Evolutionary conservation across 2,329 filamentous ascomycete genomes (phyloP).

Genomic region (Talaromyces sp.): DNA sequence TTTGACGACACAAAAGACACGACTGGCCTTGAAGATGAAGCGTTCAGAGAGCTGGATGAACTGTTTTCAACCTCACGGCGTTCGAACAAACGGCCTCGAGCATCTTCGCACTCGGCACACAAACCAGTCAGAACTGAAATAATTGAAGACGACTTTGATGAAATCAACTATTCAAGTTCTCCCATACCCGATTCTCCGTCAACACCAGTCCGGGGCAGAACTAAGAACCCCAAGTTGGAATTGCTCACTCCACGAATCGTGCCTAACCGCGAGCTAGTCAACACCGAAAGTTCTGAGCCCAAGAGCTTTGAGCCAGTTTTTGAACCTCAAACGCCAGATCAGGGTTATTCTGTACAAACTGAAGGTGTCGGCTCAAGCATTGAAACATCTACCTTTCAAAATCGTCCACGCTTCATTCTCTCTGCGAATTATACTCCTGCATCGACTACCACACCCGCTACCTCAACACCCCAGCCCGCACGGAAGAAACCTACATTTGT

Average conservation of each 20-base stretch:
- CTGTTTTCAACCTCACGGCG: slow-evolving; percentile 29
- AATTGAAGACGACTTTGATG: background rate
- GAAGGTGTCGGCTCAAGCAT: background rate
- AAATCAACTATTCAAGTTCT: slow-evolving; percentile 5
- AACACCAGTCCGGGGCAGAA: background rate
- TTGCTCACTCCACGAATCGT: slow-evolving; percentile 17
- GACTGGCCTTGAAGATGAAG: slow-evolving; percentile 11
- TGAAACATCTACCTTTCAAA: slow-evolving; percentile 25
- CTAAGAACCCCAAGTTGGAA: background rate
- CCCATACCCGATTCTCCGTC: background rate
- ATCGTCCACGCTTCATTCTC: slow-evolving; percentile 31
- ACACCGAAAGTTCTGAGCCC: slow-evolving; percentile 17
- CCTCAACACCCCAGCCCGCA: slow-evolving; percentile 22
- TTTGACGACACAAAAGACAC: slow-evolving; percentile 12
- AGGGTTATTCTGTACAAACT: slow-evolving; percentile 19
- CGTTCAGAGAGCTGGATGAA: slow-evolving; percentile 29
- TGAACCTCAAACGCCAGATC: slow-evolving; percentile 19
- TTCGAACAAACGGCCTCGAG: slow-evolving; percentile 33
- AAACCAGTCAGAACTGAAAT: background rate
- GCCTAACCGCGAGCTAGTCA: background rate
- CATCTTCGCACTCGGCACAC: slow-evolving; percentile 7
- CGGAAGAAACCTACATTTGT: slow-evolving; percentile 37
- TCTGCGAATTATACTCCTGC: slow-evolving; percentile 23
- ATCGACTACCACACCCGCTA: slow-evolving; percentile 15
- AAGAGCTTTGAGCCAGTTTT: slow-evolving; percentile 13